Evolutionary conservation across 306 rosid species (phyloP).

Genomic region (Pterocarpus macrocarpus): DNA sequence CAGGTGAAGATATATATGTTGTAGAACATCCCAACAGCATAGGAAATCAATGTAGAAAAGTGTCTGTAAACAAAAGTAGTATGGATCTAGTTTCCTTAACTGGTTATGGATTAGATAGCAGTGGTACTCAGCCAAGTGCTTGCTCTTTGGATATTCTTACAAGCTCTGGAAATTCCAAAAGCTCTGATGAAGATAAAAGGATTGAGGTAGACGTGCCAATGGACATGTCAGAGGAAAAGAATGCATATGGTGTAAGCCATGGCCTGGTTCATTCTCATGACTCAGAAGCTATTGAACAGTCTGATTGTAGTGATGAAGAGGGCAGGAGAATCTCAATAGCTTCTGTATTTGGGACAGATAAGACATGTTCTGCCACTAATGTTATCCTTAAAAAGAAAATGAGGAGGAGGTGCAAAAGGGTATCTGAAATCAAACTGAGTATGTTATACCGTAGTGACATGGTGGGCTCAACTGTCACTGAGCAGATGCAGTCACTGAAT

Average conservation of each 20-base stretch:
- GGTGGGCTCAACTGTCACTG: conserved; percentile 52
- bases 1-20: conserved; percentile 39
- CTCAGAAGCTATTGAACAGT: conserved; percentile 46
- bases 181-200: conserved; percentile 53
- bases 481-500: conserved; percentile 53
- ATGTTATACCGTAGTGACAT: conserved; percentile 53
- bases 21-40: conserved; percentile 34
- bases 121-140: conserved; percentile 50
- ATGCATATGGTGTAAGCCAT: conserved; percentile 49
- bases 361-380: conserved; percentile 56
- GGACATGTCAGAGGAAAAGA: conserved; percentile 48
- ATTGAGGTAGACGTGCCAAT: conserved; percentile 44
- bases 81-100: conserved; percentile 53
- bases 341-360: conserved; percentile 53
- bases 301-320: conserved; percentile 51
- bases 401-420: conserved; percentile 80
- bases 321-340: conserved; percentile 49
- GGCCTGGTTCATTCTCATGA: conserved; percentile 57
- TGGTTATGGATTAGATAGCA: conserved; percentile 44
- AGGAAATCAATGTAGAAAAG: conserved; percentile 46
- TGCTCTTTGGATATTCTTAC: conserved; percentile 47
- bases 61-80: conserved; percentile 45
- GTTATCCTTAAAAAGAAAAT: conserved; percentile 67
- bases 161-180: conserved; percentile 52
- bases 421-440: conserved; percentile 79